Evolutionary conservation across 2,329 filamentous ascomycete species (phyloP).

Genomic region (Pezicula rhizophila): DNA sequence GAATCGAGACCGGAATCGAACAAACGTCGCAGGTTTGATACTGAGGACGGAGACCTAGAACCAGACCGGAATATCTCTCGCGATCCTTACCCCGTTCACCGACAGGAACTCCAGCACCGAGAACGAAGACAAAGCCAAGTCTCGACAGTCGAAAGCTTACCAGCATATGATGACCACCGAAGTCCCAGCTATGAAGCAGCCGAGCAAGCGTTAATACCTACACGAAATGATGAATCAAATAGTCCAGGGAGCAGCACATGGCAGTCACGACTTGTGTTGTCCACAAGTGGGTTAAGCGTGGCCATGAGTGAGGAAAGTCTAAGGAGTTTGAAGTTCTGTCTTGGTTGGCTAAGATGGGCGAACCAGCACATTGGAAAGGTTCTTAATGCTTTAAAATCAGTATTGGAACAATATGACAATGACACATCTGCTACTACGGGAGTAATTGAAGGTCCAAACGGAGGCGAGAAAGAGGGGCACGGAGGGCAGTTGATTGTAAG

Average conservation of each 20-base stretch:
- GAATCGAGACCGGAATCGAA: conserved; percentile 43
- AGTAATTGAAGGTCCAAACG: conserved; percentile 17
- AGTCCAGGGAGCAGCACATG: conserved; percentile 40
- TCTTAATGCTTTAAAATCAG: conserved; percentile 65
- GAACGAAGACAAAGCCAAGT: conserved; percentile 22
- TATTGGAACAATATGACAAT: conserved; percentile 75
- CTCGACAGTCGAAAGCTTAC: conserved; percentile 63
- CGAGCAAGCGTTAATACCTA: conserved; percentile 28
- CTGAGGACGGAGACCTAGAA: conserved; percentile 31
- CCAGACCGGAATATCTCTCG: conserved; percentile 26
- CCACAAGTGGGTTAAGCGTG: conserved; percentile 83
- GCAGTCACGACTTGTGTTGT: conserved; percentile 81
- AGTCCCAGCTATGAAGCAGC: conserved; percentile 70
- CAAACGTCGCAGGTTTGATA: conserved; percentile 54
- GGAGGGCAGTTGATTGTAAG: conserved; percentile 17
- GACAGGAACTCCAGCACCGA: conserved; percentile 22
- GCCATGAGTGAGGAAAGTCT: conserved; percentile 88
- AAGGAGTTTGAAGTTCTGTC: conserved; percentile 75
- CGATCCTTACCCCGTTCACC: conserved; percentile 21
- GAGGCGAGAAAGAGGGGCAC: conserved; percentile 11
- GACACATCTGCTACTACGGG: conserved; percentile 29
- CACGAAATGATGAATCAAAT: conserved; percentile 22
- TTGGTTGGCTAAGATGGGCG: conserved; percentile 73
- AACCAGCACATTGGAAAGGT: conserved; percentile 75
- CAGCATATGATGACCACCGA: conserved; percentile 74